Evolutionary conservation across 495 filamentous ascomycete species (phyloP), one percentile per base, ranked within the genome.

Genomic region (Penicillium fimorum): DNA sequence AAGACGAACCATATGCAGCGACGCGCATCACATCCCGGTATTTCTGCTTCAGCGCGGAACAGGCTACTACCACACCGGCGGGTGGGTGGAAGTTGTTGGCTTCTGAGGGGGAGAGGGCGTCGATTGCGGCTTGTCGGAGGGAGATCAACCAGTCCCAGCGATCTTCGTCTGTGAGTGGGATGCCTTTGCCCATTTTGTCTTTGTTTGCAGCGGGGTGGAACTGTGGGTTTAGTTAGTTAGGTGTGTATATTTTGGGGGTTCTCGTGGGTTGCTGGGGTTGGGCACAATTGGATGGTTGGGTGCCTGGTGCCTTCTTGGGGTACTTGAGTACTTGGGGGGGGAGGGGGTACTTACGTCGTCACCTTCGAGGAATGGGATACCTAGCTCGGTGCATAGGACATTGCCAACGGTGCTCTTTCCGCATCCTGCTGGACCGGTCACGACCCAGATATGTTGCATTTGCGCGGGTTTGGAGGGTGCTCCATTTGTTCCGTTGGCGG

Each of bases 141-240:
- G 82, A 78, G 57, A 92, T 93, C 45, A 99, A 85, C 95, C 95
- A 99, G 76, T 96, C 93, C 95, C 95, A 97, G 55, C 95, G 89
- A 73, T 99, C 95, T 59, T 84, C 85, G 70, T 99, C 95, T 47
- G 92, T 97, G 47, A 99, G 80, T 6, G 95, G 91, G 40, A 85
- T 88, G 58, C 90, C 90, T 62, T 82, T 77, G 67, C 83, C 77
- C 95, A 99, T 99, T 73, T 99, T 99, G 33, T 92, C 85, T 66
- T 96, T 87, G 77, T 97, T 97, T 51, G 86, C 72, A 50, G 79
- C 63, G 2, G 92, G 81, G 69, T 99, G 95, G 72, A 84, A 97
- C 95, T 99, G 33, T 7, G n/a, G 11, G 5, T 15, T 30, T 27
- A 30, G 49, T 53, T 60, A 60, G 55, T 30, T 33, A 24, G n/a